Base-by-base conservation (phyloP, 1,284 basidiomycete species). In the Sporisorium reilianum region DNA sequence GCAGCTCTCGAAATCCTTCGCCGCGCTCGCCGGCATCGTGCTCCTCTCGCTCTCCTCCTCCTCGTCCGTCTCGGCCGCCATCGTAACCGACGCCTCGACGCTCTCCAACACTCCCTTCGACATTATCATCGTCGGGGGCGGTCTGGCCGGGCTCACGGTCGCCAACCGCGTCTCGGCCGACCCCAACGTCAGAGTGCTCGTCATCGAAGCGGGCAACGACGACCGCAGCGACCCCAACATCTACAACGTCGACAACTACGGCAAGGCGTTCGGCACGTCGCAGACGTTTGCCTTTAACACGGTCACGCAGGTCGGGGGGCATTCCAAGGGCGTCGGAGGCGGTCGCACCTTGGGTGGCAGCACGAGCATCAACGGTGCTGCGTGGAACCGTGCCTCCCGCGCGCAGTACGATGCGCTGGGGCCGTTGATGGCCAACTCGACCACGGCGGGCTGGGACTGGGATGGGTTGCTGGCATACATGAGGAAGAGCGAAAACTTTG, bases 321-420 rank as follows among this genome's bases (percentile, higher is more conserved):
- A 44, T 11, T 87, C 87, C 18, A 87, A 85, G 73, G 79, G 82
- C 10, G 88, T 89, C 25, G 46, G 55, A 1, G 82, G 88, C 26
- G 89, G 89, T 1, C 89, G 88, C 78, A 89, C 89, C 0, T 86
- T 91, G 3, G 90, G 90, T 30, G 90, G 90, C 1, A 86, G 87
- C 49, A 87, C 88, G 36, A 89, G 89, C 1, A 89, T 90, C 80
- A 90, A 90, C 75, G 89, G 89, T 30, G 89, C 85, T 11, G 85
- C 87, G 10, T 90, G 89, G 85, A 90, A 89, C 14, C 87, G 90
- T 10, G 90, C 88, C 2, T 78, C 87, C 26, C 86, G 86, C 23
- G 88, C 87, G 0, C 90, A 91, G 80, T 90, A 90, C 73, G 89
- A 91, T 74, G 86, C 88, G 0, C 88, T 88, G 86, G 86, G 87